Conservation (phyloP, 371 early-diverging fungal species). For the Rhizomucor miehei region DNA sequence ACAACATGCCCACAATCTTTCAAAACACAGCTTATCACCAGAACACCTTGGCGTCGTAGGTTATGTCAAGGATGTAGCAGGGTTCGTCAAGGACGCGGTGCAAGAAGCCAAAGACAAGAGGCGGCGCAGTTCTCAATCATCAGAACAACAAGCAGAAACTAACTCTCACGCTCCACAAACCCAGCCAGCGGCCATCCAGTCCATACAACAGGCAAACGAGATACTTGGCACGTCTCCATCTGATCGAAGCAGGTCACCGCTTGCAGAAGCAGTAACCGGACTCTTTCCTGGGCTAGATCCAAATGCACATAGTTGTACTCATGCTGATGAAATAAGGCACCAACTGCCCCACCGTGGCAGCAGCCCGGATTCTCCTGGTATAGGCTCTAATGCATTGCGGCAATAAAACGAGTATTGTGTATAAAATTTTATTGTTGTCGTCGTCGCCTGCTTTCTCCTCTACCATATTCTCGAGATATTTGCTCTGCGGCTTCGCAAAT, state of each 20-base stretch:
- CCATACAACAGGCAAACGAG: too few relatives aligned
- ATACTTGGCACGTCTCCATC: neutral
- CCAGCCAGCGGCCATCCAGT: too few relatives aligned
- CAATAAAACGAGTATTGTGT: neutral
- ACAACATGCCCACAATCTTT: conserved; percentile 8
- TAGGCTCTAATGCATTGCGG: neutral
- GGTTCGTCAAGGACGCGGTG: conserved; percentile 42
- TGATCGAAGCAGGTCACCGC: neutral
- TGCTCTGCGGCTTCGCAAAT: neutral
- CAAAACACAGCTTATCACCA: conserved; percentile 42
- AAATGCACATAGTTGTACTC: neutral
- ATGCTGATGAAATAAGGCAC: neutral
- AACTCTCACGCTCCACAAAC: too few relatives aligned
- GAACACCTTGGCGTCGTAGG: conserved; percentile 46
- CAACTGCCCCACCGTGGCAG: neutral
- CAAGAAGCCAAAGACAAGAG: conserved; percentile 16
- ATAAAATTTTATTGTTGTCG: neutral
- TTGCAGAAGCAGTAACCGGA: neutral
- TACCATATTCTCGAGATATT: neutral
- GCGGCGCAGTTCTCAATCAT: too few relatives aligned
- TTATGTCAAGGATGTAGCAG: conserved; percentile 49
- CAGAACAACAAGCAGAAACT: too few relatives aligned
- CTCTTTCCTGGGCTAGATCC: conserved; percentile 1
- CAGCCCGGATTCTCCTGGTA: neutral
- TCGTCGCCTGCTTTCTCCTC: neutral